These are phyloP conservation scores for Naganishia sp. DNA, from an alignment of 1,284 basidiomycete genomes.

Conservation along the genomic window DNA sequence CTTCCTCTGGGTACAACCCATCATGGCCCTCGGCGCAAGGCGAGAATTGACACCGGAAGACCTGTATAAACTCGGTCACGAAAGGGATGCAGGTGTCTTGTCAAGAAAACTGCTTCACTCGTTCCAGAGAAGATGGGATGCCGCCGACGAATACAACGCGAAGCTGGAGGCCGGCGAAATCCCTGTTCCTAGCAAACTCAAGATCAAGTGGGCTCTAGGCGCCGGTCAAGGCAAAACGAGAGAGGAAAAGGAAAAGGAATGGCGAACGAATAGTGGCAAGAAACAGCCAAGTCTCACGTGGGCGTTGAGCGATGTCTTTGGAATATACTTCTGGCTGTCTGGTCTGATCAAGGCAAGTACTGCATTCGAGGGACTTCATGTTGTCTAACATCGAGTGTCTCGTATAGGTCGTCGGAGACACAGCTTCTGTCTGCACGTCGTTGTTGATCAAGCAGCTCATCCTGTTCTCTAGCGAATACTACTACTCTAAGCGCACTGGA, in stretches of 20 bases:
- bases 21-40: constrained; percentile 62
- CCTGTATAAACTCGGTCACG: constrained; percentile 72
- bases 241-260: constrained; percentile 62
- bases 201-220: constrained; percentile 64
- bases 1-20: constrained; percentile 72
- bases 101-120: constrained; percentile 65
- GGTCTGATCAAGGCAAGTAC: constrained; percentile 65
- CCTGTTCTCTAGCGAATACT: constrained; percentile 69
- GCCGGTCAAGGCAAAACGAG: constrained; percentile 54
- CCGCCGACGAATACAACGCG: constrained; percentile 70
- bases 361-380: neutral
- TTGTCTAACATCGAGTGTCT: neutral
- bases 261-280: constrained; percentile 67
- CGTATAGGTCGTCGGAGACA: constrained; percentile 63
- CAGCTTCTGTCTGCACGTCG: constrained; percentile 71
- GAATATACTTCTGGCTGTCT: constrained; percentile 78
- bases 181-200: constrained; percentile 58
- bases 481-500: constrained; percentile 57
- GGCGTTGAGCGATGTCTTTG: constrained; percentile 79
- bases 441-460: constrained; percentile 80
- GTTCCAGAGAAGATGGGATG: constrained; percentile 64
- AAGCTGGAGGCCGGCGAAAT: constrained; percentile 67
- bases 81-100: constrained; percentile 61
- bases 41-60: constrained; percentile 79
- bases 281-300: constrained; percentile 67